Conservation (phyloP, 73 alveolate genomes). For the Blepharisma japonicum region DNA sequence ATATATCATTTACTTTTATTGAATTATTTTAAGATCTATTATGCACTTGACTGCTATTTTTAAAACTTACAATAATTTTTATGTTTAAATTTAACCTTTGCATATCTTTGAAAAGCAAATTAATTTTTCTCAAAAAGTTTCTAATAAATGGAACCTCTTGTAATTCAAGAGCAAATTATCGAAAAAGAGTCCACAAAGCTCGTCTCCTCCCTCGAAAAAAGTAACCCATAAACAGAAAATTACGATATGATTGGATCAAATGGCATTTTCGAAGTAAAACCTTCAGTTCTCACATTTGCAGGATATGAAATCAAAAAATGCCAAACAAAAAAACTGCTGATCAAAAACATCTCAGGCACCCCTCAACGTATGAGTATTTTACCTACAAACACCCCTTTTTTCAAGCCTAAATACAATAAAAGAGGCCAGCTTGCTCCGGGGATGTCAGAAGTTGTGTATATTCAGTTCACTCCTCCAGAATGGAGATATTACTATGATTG, state of each 20-base stretch:
- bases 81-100: too few species aligned
- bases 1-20: too few species aligned
- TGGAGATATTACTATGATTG: constrained; percentile 89
- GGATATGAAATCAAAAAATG: constrained; percentile 81
- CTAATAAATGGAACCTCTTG: constrained; percentile 16
- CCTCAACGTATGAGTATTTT: constrained; percentile 81
- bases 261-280: constrained; percentile 78
- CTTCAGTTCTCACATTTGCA: constrained; percentile 82
- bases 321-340: constrained; percentile 55
- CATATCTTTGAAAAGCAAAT: too few species aligned
- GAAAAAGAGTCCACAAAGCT: constrained; percentile 19
- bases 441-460: constrained; percentile 69
- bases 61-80: too few species aligned
- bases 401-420: constrained; percentile 78
- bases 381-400: constrained; percentile 84
- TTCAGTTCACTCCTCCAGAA: constrained; percentile 85
- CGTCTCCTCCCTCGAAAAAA: constrained; percentile 13
- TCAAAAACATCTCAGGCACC: constrained; percentile 74
- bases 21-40: too few species aligned
- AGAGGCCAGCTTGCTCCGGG: constrained; percentile 93
- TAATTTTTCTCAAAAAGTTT: background rate
- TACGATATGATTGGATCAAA: constrained; percentile 83
- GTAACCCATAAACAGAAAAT: constrained; percentile 38
- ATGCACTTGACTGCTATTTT: too few species aligned
- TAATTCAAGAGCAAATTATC: constrained; percentile 25